Evolutionary conservation across 1,284 basidiomycete species (phyloP).

Genomic region (Vanrija sp.): DNA sequence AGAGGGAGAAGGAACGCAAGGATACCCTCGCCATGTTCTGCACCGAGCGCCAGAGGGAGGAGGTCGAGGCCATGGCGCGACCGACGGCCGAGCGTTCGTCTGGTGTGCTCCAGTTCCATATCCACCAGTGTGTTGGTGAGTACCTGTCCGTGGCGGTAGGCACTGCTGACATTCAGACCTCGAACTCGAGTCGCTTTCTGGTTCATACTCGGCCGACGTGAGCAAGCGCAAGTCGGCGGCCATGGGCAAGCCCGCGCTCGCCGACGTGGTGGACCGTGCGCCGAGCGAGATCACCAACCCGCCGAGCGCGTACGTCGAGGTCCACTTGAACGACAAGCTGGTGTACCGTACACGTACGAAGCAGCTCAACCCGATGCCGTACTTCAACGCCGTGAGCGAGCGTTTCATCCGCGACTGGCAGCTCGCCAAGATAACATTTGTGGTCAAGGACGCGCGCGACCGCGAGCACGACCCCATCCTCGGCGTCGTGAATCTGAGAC

Average conservation of each 20-base stretch:
- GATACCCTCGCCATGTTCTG: conserved; percentile 44
- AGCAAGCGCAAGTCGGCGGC: conserved; percentile 28
- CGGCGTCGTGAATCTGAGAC: conserved; percentile 33
- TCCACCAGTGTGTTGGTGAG: conserved; percentile 44
- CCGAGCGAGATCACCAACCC: conserved; percentile 42
- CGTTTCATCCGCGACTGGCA: conserved; percentile 52
- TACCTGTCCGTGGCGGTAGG: background rate
- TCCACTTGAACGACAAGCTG: conserved; percentile 51
- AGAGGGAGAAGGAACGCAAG: conserved; percentile 36
- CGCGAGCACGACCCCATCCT: conserved; percentile 48
- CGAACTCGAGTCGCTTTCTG: conserved; percentile 36
- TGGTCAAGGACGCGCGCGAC: conserved; percentile 49
- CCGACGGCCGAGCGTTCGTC: conserved; percentile 34
- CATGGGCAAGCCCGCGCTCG: conserved; percentile 41
- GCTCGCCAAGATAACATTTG: conserved; percentile 48
- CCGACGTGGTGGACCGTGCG: conserved; percentile 37
- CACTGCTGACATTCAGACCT: conserved; percentile 29
- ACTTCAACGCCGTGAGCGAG: conserved; percentile 52
- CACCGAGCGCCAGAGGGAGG: conserved; percentile 44
- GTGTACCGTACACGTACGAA: conserved; percentile 51
- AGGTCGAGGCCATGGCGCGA: conserved; percentile 41
- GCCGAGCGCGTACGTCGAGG: conserved; percentile 49
- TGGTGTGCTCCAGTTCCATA: conserved; percentile 46
- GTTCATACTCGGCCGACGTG: conserved; percentile 35
- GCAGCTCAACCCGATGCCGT: conserved; percentile 48